Conservation (phyloP, 169 alveolate species). For the Plasmodium vivax region DNA sequence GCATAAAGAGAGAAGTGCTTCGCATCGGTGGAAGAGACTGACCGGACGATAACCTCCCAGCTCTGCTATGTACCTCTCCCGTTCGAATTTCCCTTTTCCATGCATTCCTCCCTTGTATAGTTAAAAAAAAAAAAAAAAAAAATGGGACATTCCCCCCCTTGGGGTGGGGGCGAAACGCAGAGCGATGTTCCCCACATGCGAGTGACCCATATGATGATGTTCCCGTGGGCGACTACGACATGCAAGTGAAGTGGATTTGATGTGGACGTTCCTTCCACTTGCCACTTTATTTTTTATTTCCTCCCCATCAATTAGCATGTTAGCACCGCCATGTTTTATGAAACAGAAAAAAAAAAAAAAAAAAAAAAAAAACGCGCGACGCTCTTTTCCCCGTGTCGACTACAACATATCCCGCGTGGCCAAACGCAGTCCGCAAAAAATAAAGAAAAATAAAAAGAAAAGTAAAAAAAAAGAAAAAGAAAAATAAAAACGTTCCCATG, state of each 20-base stretch:
- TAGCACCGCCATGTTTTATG: not conserved
- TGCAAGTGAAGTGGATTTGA: not conserved
- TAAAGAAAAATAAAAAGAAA: not conserved
- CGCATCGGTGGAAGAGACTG: not conserved
- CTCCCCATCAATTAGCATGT: not conserved
- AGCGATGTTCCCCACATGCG: not conserved
- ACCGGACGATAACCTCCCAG: not conserved
- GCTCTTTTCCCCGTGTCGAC: not conserved
- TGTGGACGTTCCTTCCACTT: not conserved
- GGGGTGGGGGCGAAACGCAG: not conserved
- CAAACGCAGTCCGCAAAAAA: not conserved
- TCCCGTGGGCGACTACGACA: not conserved
- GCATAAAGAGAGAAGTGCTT: not conserved
- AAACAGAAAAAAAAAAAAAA: not conserved
- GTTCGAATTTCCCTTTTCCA: not conserved
- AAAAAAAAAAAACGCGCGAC: not conserved
- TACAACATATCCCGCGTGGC: not conserved
- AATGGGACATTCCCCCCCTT: not conserved
- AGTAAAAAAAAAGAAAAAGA: not conserved
- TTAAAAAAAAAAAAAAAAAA: too few species aligned
- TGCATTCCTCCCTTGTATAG: not conserved
- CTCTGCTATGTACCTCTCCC: not conserved
- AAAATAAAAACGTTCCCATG: not conserved
- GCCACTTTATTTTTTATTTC: not conserved
- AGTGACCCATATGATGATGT: not conserved